These are phyloP conservation scores for Fusarium lyarnte DNA, from an alignment of 2,329 filamentous ascomycete genomes.

Conservation along the genomic window DNA sequence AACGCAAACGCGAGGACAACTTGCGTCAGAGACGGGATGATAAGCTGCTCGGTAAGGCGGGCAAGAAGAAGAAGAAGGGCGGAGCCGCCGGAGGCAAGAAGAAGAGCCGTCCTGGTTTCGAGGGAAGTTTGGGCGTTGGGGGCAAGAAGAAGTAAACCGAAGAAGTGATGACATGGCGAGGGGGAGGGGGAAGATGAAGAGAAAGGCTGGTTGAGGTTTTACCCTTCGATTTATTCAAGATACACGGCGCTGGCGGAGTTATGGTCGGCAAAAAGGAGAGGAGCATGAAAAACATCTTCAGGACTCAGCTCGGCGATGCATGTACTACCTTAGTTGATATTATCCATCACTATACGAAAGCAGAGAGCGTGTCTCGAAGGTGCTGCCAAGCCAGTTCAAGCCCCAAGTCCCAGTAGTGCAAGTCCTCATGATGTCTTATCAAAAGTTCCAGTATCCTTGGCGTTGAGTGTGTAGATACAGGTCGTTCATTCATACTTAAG, in stretches of 20 bases:
- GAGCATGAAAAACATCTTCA: constrained; percentile 9
- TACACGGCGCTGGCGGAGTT: constrained; percentile 42
- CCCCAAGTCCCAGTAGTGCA: background rate
- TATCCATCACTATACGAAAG: constrained; percentile 23
- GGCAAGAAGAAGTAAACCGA: constrained; percentile 57
- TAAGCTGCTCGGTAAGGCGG: constrained; percentile 68
- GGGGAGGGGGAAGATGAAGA: constrained; percentile 5
- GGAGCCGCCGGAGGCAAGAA: constrained; percentile 48
- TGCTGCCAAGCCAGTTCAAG: background rate
- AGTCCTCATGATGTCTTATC: background rate
- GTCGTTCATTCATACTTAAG: background rate
- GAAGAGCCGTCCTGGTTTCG: constrained; percentile 71
- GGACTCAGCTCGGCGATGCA: constrained; percentile 3
- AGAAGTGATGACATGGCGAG: background rate
- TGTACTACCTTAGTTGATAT: constrained; percentile 5
- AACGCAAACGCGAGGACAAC: constrained; percentile 85
- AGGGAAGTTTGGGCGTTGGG: constrained; percentile 71
- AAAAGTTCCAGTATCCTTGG: background rate
- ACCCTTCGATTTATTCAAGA: constrained; percentile 31
- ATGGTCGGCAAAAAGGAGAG: constrained; percentile 28
- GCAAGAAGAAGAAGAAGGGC: constrained; percentile 64
- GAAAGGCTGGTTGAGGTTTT: constrained; percentile 24
- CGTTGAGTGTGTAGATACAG: background rate
- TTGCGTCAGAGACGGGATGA: constrained; percentile 78
- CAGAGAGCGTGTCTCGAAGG: constrained; percentile 14